Conservation (phyloP, 305 asterid species). For the Ajuga reptans region DNA sequence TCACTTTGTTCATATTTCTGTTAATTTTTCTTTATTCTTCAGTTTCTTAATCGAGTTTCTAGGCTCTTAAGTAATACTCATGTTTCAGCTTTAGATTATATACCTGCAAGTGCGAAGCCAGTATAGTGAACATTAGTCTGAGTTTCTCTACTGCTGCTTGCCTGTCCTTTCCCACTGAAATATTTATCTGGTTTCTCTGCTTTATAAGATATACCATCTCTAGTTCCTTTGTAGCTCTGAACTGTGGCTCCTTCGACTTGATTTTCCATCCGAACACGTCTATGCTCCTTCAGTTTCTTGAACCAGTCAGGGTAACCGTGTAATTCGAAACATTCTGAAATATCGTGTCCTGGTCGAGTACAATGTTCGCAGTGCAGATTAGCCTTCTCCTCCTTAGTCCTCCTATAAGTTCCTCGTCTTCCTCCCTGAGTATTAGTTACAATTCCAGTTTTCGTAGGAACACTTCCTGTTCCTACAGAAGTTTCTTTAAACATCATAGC, state of each 20-base stretch:
- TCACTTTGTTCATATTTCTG: neutral
- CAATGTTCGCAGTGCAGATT: neutral
- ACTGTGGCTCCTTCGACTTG: neutral
- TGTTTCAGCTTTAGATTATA: neutral
- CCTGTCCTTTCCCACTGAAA: neutral
- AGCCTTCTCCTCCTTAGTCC: neutral
- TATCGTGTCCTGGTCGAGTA: neutral
- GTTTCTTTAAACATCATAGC: neutral
- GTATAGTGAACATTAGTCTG: neutral
- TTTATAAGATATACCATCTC: no score
- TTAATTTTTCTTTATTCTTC: neutral
- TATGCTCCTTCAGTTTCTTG: neutral
- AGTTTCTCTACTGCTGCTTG: neutral
- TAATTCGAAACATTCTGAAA: neutral
- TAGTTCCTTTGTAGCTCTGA: neutral
- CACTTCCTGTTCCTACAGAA: neutral
- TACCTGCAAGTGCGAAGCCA: neutral
- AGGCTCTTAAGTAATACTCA: neutral
- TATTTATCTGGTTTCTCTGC: no score
- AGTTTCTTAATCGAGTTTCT: neutral
- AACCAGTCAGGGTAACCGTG: neutral
- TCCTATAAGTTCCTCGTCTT: neutral
- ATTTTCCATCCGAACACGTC: neutral
- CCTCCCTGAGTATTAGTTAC: neutral
- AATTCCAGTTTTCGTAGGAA: neutral